Base-by-base conservation (phyloP, 768 basidiomycete genomes). In the Paxillus ammoniavirescens region DNA sequence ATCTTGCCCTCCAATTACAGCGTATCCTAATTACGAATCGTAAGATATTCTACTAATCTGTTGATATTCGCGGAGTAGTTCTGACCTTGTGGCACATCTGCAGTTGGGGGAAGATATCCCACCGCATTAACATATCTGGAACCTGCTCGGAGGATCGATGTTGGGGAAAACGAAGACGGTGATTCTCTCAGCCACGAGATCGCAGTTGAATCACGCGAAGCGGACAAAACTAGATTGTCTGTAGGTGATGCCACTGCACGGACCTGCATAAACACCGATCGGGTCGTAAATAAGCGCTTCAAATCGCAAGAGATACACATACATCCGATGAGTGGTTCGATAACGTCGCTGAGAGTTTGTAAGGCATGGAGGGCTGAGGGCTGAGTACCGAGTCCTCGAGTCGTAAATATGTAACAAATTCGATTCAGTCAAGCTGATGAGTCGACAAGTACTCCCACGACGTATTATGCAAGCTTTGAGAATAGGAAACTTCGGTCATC, bases 161-260 rank as follows among this genome's bases (percentile, higher is more conserved):
- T 71, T n/a, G 80, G 79, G 5, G 72, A 66, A 66, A 92, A 91
- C 8, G 75, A 70, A 41, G 73, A 68, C 52, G 75, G 60, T 41
- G 80, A 69, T 37, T 77, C 61, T 67, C 82, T 80, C 51, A 78
- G 75, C 96, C 95, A 98, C 30, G 85, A 77, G 67, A 95, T 91
- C 59, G 93, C 90, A 40, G 93, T 91, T 14, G 89, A 77, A 78
- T 98, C 95, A 66, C 95, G 84, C 43, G 95, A 97, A 55, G 89
- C 90, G 18, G 94, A 97, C 56, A 98, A 78, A 58, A 98, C 75
- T 57, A 93, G 78, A 61, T 84, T 76, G 69, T 90, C 76, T 28
- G 83, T 82, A 35, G 93, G 91, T 42, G 91, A 84, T 49, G 74
- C 82, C 56, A 98, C 76, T 35, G 84, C 88, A 65, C 93, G 87